A percentile compares a stretch with the other conserved stretches of the same genome.
Evolutionary conservation across 345 rosid genomes (phyloP).

Genomic region (Raphanus sativus): DNA sequence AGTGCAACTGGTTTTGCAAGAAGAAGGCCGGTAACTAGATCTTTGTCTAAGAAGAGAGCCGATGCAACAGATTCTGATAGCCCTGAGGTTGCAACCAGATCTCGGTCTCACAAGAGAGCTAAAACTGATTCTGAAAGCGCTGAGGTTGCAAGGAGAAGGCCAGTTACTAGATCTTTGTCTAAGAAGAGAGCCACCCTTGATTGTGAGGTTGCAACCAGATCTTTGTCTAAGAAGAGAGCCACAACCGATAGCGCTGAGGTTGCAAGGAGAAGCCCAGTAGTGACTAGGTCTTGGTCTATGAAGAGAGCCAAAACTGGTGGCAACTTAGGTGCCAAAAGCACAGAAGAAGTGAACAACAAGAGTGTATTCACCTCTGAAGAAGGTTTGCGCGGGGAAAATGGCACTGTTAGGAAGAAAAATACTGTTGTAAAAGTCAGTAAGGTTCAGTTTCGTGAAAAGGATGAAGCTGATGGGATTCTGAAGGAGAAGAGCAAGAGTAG

Average conservation of each 20-base stretch:
- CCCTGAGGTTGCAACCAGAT: conserved; percentile 46
- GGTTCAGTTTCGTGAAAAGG: conserved; percentile 42
- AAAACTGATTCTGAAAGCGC: no score
- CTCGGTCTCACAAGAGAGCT: no score
- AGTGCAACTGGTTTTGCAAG: conserved; percentile 87
- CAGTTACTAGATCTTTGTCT: conserved; percentile 63
- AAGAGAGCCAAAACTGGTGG: conserved; percentile 38
- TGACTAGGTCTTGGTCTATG: no score
- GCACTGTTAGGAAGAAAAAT: conserved; percentile 39
- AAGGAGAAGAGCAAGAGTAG: conserved; percentile 41
- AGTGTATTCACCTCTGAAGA: conserved; percentile 59
- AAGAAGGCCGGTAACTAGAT: no score
- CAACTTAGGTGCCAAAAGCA: conserved; percentile 42
- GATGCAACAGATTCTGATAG: conserved; percentile 70
- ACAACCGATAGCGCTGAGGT: no score
- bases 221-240: no score
- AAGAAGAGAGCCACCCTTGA: no score
- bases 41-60: no score
- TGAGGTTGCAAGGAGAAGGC: no score
- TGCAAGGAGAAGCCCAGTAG: no score
- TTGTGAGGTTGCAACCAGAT: no score
- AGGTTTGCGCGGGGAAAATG: conserved; percentile 40
- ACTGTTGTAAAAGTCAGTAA: conserved; percentile 45
- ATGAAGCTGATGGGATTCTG: conserved; percentile 41
- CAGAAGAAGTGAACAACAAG: conserved; percentile 40